phyloP scores from a whole-genome alignment of 495 filamentous ascomycete species.

The Xylaria sp. region DNA sequence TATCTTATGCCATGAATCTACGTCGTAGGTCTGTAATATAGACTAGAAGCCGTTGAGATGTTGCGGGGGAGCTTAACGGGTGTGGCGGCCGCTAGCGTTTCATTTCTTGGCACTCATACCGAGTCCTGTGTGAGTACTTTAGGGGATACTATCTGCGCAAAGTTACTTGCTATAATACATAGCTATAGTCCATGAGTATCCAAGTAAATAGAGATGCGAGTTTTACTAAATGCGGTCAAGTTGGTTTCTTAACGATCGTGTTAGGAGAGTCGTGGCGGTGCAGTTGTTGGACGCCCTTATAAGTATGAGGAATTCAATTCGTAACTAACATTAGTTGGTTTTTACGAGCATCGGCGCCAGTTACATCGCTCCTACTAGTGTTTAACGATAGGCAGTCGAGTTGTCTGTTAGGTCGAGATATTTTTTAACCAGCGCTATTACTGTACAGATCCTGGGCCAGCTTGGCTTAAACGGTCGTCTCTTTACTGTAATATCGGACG shows the following conservation, averaged over 20 bases:
- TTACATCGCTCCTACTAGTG: not conserved
- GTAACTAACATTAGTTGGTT: not conserved
- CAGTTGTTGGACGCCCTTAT: not conserved
- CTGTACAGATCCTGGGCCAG: not conserved
- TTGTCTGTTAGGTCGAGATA: not conserved
- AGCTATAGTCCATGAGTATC: not conserved
- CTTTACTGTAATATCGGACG: not conserved
- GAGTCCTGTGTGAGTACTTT: too few relatives aligned
- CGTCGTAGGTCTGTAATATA: too few relatives aligned
- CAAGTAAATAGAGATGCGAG: not conserved
- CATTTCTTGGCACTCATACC: not conserved
- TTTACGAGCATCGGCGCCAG: not conserved
- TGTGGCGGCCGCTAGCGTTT: constrained; percentile 17
- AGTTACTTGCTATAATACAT: not conserved
- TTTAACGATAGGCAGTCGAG: not conserved
- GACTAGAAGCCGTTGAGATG: not conserved
- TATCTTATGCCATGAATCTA: too few relatives aligned
- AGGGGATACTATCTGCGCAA: not conserved
- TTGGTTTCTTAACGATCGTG: not conserved
- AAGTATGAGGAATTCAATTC: not conserved
- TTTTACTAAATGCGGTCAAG: not conserved
- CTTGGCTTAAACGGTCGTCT: not conserved
- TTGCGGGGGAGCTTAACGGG: not conserved
- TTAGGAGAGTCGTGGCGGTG: not conserved
- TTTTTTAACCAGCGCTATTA: not conserved